Evolutionary conservation across 345 rosid genomes (phyloP), one percentile per base, ranked within the genome.

Genomic region (Boechera stricta): DNA sequence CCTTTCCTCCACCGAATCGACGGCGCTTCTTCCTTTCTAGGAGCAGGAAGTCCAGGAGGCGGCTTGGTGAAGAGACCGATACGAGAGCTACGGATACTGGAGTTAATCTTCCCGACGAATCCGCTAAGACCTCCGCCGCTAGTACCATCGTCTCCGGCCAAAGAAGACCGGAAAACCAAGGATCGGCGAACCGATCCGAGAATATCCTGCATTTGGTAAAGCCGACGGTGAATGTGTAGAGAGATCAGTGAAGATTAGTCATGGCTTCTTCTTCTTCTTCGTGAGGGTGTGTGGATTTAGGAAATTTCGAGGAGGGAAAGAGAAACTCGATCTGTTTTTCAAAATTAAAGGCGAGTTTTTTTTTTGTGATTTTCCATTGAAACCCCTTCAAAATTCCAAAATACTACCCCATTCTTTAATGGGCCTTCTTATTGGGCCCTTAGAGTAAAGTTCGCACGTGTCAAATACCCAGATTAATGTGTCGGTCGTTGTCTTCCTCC

Each of bases 121-220:
- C 83, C 83, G 38, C 86, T 84, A 49, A 86, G 73, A 57, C 82
- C 83, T 62, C 74, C 76, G 10, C 77, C 80, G 29, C 71, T 64
- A 13, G 33, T 81, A 36, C 83, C 85, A 41, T 83, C 85, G 38
- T 83, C 88, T 15, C 82, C 84, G 29, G 83, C 83, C 15, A 81
- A n/a, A 21, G 83, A 69, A 5, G 90, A 73, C 64, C 94, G 91
- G 76, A 91, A 90, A 33, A 80, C 92, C 9, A 91, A 55, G 47
- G 97, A 94, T 71, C 92, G 89, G 69, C 98, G 86, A 47, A 94
- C 96, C 75, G 97, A 91, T 83, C 94, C 97, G 70, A 94, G 75
- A 36, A 94, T 71, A 24, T 90, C 97, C 68, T 91, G 97, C 96
- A 94, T 91, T 18, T 32, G 26, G 33, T 36, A 21, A 21, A 54